phyloP scores from a whole-genome alignment of 768 basidiomycete species.

The Sarcodon aspratus region DNA sequence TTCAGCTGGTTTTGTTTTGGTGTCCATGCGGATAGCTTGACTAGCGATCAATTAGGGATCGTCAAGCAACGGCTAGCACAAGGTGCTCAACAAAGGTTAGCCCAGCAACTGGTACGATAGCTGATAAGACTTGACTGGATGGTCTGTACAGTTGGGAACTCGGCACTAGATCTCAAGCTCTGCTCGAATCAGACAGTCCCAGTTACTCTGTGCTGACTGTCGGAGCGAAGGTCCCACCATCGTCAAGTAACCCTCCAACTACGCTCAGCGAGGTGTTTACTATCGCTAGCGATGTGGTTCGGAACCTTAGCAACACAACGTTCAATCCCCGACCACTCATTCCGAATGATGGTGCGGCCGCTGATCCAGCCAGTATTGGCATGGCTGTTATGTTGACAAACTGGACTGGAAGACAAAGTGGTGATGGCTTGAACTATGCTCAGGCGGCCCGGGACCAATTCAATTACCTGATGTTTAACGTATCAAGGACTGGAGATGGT shows the following conservation, averaged over 20 bases:
- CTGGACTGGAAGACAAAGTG: conserved; percentile 28
- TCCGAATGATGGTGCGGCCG: conserved; percentile 46
- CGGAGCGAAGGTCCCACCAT: conserved; percentile 13
- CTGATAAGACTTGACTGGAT: background rate
- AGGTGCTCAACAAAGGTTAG: conserved; percentile 30
- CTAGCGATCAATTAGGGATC: conserved; percentile 21
- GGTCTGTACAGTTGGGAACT: conserved; percentile 35
- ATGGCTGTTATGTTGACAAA: conserved; percentile 56
- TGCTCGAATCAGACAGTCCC: conserved; percentile 36
- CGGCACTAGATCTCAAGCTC: conserved; percentile 37
- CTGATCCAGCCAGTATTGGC: conserved; percentile 74
- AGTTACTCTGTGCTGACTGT: conserved; percentile 30
- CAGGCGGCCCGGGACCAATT: conserved; percentile 58
- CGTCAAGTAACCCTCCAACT: conserved; percentile 10
- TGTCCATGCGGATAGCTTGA: conserved; percentile 21
- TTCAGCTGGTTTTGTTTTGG: too few species aligned
- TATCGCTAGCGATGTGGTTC: conserved; percentile 41
- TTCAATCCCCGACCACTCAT: conserved; percentile 47
- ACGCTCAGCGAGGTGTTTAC: conserved; percentile 42
- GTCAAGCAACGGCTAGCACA: conserved; percentile 26
- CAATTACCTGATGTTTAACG: conserved; percentile 41
- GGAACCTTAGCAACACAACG: conserved; percentile 30
- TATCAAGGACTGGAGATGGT: conserved; percentile 58
- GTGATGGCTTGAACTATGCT: conserved; percentile 41
- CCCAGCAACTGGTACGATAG: background rate